Base-by-base conservation (phyloP, 768 basidiomycete genomes). In the Serendipita sp. region DNA sequence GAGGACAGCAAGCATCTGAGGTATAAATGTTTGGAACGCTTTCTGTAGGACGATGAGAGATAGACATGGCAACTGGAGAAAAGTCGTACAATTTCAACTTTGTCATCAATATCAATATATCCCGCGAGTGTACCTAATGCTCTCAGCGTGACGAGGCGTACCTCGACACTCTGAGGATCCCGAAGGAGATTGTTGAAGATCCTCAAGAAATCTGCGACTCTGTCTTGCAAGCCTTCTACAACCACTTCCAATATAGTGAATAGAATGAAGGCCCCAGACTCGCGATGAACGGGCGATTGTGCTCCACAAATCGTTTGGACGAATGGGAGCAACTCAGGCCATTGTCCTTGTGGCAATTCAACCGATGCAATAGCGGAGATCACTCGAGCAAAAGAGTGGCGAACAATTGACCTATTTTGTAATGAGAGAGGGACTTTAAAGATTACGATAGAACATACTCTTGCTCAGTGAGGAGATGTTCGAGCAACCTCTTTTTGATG, bases 91-190 rank as follows among this genome's bases (percentile, higher is more conserved):
- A 98, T 84, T 68, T 92, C 88, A 35, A 75, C 77, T 76, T 94
- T 94, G 74, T 97, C 90, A 48, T 90, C 89, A 3, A 79, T 70
- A 68, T 93, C 90, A 63, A 98, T 85, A 75, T 91, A 97, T 73
- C 94, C 91, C 23, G 95, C 89, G 63, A 99, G 82, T 66, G 91
- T 86, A 64, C 94, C 93, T 44, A 98, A 76, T n/a, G 90, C 85
- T 66, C 91, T 78, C 66, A 95, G 86, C 44, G 93, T 90, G 34
- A 88, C 94, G 54, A 97, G 85, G 66, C 93, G 81, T 67, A 98
- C 92, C 70, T 91, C 91, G 52, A 86, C 78, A 68, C 89, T 94
- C 72, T 92, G 89, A 1, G 88, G 83, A 75, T 99, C 95, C 15
- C 70, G 71, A 47, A 98, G 75, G 7, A 94, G 79, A 54, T 76